Evolutionary conservation across 352 stramenopile genomes (phyloP).

Genomic region (Pythium grandisporangium): DNA sequence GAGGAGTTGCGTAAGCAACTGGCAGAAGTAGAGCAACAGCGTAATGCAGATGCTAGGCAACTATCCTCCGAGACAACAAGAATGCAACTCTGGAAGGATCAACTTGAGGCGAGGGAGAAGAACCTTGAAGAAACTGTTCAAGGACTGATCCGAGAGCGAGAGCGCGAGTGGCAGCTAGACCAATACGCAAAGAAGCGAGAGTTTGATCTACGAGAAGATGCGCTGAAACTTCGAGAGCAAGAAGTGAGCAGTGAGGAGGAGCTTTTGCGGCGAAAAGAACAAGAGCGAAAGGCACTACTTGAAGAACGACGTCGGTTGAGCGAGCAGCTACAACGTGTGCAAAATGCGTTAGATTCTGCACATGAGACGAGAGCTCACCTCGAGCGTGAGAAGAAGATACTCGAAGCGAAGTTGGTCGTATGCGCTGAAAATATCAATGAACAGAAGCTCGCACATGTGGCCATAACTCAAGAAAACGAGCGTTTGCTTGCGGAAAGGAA

Average conservation of each 20-base stretch:
- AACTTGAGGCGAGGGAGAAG: slow-evolving; percentile 21
- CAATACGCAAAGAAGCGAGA: slow-evolving; percentile 8
- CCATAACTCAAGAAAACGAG: slow-evolving; percentile 15
- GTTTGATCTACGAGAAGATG: slow-evolving; percentile 15
- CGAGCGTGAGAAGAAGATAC: slow-evolving; percentile 6
- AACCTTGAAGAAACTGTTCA: slow-evolving; percentile 25
- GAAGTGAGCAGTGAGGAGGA: background rate
- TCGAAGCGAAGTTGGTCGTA: slow-evolving; percentile 1
- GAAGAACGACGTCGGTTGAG: no score
- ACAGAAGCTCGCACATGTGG: slow-evolving; percentile 17
- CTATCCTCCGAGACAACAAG: slow-evolving; percentile 30
- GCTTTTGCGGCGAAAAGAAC: no score
- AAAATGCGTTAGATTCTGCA: background rate
- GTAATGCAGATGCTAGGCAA: slow-evolving; percentile 32
- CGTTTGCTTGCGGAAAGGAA: slow-evolving; percentile 9
- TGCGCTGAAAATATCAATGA: slow-evolving; percentile 6
- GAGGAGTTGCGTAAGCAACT: slow-evolving; percentile 47
- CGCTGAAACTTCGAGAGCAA: slow-evolving; percentile 16
- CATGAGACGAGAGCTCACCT: slow-evolving; percentile 1
- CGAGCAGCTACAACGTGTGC: no score
- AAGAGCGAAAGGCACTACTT: no score
- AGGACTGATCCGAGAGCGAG: slow-evolving; percentile 25
- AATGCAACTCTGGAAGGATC: slow-evolving; percentile 34
- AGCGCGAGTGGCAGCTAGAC: background rate
- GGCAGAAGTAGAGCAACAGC: slow-evolving; percentile 34